Evolutionary conservation across 2,329 filamentous ascomycete genomes (phyloP), one percentile per base, ranked within the genome.

Genomic region (Dryadomyces quercus-mongolicae): DNA sequence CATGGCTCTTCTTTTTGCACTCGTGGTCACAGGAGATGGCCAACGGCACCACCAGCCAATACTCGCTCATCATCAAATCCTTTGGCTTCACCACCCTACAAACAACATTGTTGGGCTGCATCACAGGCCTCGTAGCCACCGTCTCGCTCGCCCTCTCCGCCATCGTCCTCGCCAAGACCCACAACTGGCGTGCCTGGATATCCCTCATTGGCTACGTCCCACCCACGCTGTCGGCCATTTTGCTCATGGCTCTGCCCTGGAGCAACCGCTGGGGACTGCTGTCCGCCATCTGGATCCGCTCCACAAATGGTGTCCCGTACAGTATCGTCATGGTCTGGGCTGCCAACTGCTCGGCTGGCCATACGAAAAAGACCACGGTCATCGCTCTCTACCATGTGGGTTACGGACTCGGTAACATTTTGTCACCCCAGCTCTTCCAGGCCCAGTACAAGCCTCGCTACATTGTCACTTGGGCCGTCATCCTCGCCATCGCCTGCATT

Each of bases 291-390:
- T 55, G 51, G 22, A 57, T 57, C 15, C 49, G 55, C 2, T 50
- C 49, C n/a, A 55, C 55, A 5, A 46, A 42, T 18, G 53, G 55
- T 25, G 49, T 57, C 18, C 43, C 55, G 25, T 57, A 57, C 47
- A 57, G 55, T 34, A 50, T 57, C 13, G 55, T 57, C 43, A 64
- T 77, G 0, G 71, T 70, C 1, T 68, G 77, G 55, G 71, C 72
- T 45, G 75, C 73, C 1, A 73, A 72, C 42, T 78, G 78, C 59
- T 74, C 71, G 0, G 73, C 70, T 2, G 79, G 79, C 0, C 78
- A 82, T 57, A 81, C 79, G 1, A 83, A 83, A 62, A 82, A 85
- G 63, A 80, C 83, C 50, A 75, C 82, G 31, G 80, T 80, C 16
- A 82, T 81, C 25, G 79, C 76, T 0, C 74, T 81, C 55, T 70